Evolutionary conservation across 305 asterid genomes (phyloP), one percentile per base, ranked within the genome.

Genomic region (Euphrasia arctica): DNA sequence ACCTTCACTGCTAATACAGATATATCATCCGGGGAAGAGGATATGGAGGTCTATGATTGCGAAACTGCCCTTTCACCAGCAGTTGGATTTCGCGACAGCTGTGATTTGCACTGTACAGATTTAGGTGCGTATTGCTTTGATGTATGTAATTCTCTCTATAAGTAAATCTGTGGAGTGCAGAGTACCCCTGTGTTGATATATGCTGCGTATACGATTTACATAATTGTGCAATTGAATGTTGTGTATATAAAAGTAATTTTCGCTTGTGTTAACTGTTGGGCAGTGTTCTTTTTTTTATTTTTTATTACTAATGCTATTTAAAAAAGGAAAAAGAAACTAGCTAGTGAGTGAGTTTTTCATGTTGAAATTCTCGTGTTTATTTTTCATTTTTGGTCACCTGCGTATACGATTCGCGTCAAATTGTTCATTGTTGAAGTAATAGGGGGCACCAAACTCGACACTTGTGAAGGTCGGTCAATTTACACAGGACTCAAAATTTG

Each of bases 91-190:
- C 71, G 78, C 72, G 77, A 87, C 87, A 31, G 80, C 95, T 0
- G 88, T 91, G 54, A 71, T 85, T 78, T 83, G 96, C 83, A 76
- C 95, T 75, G 69, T 87, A 54, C 77, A 81, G 36, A 70, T 91
- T 76, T 91, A 85, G 82, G 71, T 73, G 61, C 34, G 22, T 34
- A 67, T 68, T 12, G 36, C 59, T 66, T 75, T 58, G 71, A 42
- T 67, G 65, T 69, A 18, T 72, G 45, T 59, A 52, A 50, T 34
- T 45, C 10, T 12, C 34, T 51, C 43, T 36, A n/a, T 15, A 9
- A 12, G 15, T 13, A 28, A 60, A 13, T 43, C 27, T 31, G 22
- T 18, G 22, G 22, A 18, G 22, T 62, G 68, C 64, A 52, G 7
- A 29, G 50, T 49, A 45, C 41, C 28, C 28, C 10, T 52, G 52